These are phyloP conservation scores for Fusarium torreyae DNA, from an alignment of 2,329 filamentous ascomycete genomes.

Conservation along the genomic window DNA sequence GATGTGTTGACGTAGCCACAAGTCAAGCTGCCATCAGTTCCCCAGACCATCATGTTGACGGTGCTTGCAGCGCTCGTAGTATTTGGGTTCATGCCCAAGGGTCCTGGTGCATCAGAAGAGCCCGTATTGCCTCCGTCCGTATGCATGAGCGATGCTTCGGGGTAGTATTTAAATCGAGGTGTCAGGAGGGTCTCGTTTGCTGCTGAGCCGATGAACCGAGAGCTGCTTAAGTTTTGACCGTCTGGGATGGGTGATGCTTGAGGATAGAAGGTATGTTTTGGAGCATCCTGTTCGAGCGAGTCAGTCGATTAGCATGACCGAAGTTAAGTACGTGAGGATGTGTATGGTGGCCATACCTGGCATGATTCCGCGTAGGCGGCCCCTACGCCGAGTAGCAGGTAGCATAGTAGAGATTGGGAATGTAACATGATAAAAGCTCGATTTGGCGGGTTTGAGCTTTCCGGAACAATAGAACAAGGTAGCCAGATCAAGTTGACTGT, in stretches of 20 bases:
- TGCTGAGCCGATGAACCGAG: background rate
- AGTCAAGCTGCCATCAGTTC: background rate
- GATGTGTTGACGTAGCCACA: background rate
- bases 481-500: too few relatives aligned
- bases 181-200: background rate
- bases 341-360: too few relatives aligned
- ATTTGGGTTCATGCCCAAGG: background rate
- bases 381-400: too few relatives aligned
- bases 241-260: background rate
- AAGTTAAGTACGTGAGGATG: too few relatives aligned
- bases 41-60: background rate
- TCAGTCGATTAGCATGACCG: too few relatives aligned
- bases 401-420: too few relatives aligned
- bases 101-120: background rate
- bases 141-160: background rate
- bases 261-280: too few relatives aligned
- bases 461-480: too few relatives aligned
- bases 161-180: background rate
- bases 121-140: background rate
- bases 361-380: too few relatives aligned
- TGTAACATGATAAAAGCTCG: too few relatives aligned
- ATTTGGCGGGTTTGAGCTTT: too few relatives aligned
- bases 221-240: background rate
- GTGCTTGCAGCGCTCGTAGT: background rate
- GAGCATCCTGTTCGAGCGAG: too few relatives aligned